Evolutionary conservation across 2,329 filamentous ascomycete species (phyloP).

Genomic region (Trichoderma harzianum): DNA sequence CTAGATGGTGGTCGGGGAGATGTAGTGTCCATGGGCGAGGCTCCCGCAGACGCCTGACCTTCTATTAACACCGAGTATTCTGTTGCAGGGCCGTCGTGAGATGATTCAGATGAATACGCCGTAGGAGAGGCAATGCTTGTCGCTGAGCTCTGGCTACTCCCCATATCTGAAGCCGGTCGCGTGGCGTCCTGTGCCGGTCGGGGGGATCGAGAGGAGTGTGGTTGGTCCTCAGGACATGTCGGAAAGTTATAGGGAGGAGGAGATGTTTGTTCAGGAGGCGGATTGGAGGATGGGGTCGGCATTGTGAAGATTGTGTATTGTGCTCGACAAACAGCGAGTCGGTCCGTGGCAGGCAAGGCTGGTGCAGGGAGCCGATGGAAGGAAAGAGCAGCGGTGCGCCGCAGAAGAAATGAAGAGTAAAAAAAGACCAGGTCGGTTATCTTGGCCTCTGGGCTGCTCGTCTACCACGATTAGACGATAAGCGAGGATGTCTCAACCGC

Average conservation of each 20-base stretch:
- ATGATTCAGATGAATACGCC: conserved; percentile 21
- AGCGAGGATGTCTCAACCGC: background rate
- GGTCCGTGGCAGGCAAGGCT: background rate
- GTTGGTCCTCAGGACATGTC: conserved; percentile 44
- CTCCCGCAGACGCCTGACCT: conserved; percentile 27
- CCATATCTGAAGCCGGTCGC: conserved; percentile 22
- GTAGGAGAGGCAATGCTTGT: conserved; percentile 25
- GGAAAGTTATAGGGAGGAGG: conserved; percentile 39
- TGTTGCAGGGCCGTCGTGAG: conserved; percentile 22
- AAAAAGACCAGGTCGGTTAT: background rate
- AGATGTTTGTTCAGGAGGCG: conserved; percentile 36
- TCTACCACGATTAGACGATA: background rate
- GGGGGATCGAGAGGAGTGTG: conserved; percentile 26
- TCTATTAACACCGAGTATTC: conserved; percentile 28
- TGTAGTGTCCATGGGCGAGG: conserved; percentile 40
- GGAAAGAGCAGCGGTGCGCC: background rate
- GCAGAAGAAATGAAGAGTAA: background rate
- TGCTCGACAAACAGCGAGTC: background rate
- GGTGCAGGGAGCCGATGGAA: background rate
- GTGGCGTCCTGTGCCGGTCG: conserved; percentile 27
- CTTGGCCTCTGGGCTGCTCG: background rate
- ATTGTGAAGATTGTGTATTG: conserved; percentile 29
- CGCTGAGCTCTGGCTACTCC: conserved; percentile 23
- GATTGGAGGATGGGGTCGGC: conserved; percentile 46
- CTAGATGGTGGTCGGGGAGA: conserved; percentile 41